A percentile compares a stretch with the other conserved stretches of the same genome.
These are phyloP conservation scores for Astrocystis sublimbata DNA, from an alignment of 495 filamentous ascomycete genomes.

Conservation along the genomic window DNA sequence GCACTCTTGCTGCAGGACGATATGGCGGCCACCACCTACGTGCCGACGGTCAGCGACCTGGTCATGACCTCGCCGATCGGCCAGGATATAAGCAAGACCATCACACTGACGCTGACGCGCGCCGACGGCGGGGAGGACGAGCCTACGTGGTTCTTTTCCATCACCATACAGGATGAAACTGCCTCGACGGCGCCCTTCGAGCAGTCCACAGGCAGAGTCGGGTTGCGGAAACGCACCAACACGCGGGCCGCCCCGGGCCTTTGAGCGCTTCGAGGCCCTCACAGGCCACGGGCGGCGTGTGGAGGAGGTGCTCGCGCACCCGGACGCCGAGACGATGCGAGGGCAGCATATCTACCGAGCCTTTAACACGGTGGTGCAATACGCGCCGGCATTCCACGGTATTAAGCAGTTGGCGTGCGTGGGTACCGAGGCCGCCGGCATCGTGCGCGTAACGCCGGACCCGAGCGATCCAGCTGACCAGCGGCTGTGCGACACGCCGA, in stretches of 20 bases:
- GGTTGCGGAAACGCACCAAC: slow-evolving; percentile 10
- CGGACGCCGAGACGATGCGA: slow-evolving; percentile 20
- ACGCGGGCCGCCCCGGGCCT: slow-evolving; percentile 6
- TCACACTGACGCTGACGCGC: slow-evolving; percentile 16
- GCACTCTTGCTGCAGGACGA: slow-evolving; percentile 17
- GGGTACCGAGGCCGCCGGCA: slow-evolving; percentile 26
- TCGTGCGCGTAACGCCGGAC: slow-evolving; percentile 18
- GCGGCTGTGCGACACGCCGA: slow-evolving; percentile 28
- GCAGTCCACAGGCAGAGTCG: slow-evolving; percentile 17
- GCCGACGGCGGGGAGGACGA: slow-evolving; percentile 2
- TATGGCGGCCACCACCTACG: background rate
- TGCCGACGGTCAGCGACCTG: slow-evolving; percentile 19
- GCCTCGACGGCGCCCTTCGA: slow-evolving; percentile 10
- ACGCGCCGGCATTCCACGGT: slow-evolving; percentile 28
- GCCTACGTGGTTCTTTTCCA: slow-evolving; percentile 23
- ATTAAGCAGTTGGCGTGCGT: slow-evolving; percentile 29
- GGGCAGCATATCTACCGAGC: slow-evolving; percentile 28
- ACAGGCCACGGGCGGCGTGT: slow-evolving; percentile 1
- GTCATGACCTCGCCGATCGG: slow-evolving; percentile 27
- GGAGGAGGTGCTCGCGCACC: slow-evolving; percentile 11
- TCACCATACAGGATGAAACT: slow-evolving; percentile 4
- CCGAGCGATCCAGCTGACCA: slow-evolving; percentile 22
- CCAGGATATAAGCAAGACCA: slow-evolving; percentile 12
- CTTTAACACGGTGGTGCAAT: slow-evolving; percentile 30
- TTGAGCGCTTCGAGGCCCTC: slow-evolving; percentile 5